Evolutionary conservation across 1,284 basidiomycete genomes (phyloP).

Genomic region (Somion occarium): DNA sequence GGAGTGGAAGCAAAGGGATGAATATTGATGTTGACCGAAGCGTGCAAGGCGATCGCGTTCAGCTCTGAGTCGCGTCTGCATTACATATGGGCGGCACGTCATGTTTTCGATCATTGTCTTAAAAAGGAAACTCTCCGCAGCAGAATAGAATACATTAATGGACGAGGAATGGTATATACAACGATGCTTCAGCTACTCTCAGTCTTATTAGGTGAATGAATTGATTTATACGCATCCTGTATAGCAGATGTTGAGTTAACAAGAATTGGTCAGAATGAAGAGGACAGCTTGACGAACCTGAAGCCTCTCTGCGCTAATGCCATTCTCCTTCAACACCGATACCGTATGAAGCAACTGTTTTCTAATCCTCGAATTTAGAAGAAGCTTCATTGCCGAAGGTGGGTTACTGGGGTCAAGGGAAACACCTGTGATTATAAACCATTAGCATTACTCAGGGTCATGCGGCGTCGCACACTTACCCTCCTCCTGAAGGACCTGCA

Average conservation of each 20-base stretch:
- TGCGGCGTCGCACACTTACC: no score
- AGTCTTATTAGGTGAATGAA: neutral
- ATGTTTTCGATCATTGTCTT: neutral
- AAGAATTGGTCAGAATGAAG: constrained; percentile 26
- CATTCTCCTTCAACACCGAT: constrained; percentile 50
- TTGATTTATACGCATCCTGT: constrained; percentile 7
- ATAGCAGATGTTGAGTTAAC: constrained; percentile 1
- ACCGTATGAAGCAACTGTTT: constrained; percentile 38
- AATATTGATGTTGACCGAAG: neutral
- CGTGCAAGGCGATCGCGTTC: neutral
- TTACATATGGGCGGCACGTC: no score
- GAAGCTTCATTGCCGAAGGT: constrained; percentile 46
- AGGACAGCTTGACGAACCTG: constrained; percentile 22
- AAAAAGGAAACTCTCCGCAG: constrained; percentile 3
- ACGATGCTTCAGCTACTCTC: neutral
- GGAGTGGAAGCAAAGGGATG: neutral
- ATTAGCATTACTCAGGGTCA: no score
- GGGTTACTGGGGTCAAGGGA: constrained; percentile 37
- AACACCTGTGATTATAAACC: no score
- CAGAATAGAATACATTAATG: neutral
- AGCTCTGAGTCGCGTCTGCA: neutral
- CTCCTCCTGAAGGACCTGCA: constrained; percentile 41
- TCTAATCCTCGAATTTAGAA: constrained; percentile 46
- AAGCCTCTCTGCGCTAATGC: constrained; percentile 34
- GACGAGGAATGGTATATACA: neutral